Base-by-base conservation (phyloP, 2,329 filamentous ascomycete species). In the Penicillium sp. region DNA sequence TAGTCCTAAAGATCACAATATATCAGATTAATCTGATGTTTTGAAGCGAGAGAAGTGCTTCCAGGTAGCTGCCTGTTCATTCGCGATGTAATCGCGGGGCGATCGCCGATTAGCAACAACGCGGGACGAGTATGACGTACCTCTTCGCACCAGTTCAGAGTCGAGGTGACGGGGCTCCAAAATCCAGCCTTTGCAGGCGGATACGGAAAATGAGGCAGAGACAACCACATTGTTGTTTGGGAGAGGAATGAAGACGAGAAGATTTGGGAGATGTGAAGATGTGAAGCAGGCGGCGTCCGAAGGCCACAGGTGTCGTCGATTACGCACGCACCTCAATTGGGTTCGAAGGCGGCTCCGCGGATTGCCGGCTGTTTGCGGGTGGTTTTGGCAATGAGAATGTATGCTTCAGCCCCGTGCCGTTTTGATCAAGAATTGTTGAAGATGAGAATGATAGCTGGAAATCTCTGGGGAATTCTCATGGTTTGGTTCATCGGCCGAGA, bases 131-230 rank as follows among this genome's bases (percentile, higher is more conserved):
- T 34, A 37, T 34, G 37, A 62, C 74, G 62, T 73, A 88, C 88
- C 82, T 92, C 90, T 82, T 92, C 90, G 71, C 90, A 93, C 84
- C 90, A 92, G 73, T 92, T 91, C 47, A 91, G 70, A 0, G 89
- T 91, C 8, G 87, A 87, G 1, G 89, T 91, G 57, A 89, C 86
- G 22, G 88, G 85, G 5, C 82, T 84, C 88, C 89, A 92, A 72
- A 85, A 86, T 20, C 88, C 88, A 39, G 75, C 67, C 70, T 81
- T 78, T 56, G 80, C 70, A 28, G 82, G 74, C 12, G 83, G 82
- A 60, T 78, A 78, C 15, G 76, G 75, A 64, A 76, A 67, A 48
- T 65, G 72, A 22, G 73, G 73, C 35, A 74, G 60, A 61, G 64
- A 59, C 71, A 70, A 73, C 59, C 57, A 55, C 72, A 75, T 75